phyloP scores from a whole-genome alignment of 352 stramenopile species.

The Globisporangium viniferum region DNA sequence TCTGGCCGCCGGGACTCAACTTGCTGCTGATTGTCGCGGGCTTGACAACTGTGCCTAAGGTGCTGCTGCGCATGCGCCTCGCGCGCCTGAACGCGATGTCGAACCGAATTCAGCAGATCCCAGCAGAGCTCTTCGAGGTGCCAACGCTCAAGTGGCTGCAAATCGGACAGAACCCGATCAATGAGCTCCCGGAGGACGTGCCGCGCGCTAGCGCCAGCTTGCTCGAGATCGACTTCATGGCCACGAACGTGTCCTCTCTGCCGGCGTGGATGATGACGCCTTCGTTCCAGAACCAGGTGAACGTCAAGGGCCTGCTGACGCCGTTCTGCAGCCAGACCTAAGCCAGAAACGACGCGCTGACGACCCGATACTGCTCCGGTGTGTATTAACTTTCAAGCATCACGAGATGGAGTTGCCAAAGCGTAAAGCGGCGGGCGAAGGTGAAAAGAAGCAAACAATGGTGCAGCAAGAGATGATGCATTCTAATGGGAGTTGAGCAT shows the following conservation, averaged over 20 bases:
- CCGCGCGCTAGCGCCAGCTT: not conserved
- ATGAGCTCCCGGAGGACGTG: not conserved
- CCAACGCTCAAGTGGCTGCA: slow-evolving; percentile 10
- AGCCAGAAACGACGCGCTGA: not conserved
- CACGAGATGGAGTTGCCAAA: no score
- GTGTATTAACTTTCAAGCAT: no score
- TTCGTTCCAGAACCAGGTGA: not conserved
- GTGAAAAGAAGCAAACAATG: no score
- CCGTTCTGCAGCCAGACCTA: not conserved
- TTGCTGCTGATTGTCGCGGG: not conserved
- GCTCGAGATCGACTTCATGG: slow-evolving; percentile 4
- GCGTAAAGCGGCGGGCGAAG: no score
- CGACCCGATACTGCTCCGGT: no score
- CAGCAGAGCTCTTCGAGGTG: slow-evolving; percentile 5
- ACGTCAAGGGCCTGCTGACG: not conserved
- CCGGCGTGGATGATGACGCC: slow-evolving; percentile 7
- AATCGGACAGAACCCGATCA: slow-evolving; percentile 3
- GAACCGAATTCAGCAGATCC: not conserved
- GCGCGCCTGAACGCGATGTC: not conserved
- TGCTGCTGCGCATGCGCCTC: slow-evolving; percentile 1
- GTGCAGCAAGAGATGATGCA: no score
- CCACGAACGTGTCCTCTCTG: slow-evolving; percentile 11
- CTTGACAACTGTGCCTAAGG: slow-evolving; percentile 1
- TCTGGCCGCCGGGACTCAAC: slow-evolving; percentile 5
- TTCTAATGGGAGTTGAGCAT: no score